These are phyloP conservation scores for Entamoeba dispar DNA, from an alignment of 208 protist species.

Conservation along the genomic window DNA sequence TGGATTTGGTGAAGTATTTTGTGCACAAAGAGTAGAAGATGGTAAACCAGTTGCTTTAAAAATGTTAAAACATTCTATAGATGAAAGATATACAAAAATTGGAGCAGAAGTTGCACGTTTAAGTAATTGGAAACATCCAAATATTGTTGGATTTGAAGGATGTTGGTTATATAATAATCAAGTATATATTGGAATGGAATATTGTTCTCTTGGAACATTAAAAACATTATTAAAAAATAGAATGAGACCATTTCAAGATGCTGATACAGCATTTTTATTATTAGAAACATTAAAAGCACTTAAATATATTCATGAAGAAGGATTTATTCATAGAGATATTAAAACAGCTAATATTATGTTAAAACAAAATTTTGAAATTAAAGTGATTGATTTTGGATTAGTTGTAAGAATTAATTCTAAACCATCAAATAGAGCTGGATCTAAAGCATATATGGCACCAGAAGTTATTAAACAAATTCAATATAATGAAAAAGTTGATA, in stretches of 20 bases:
- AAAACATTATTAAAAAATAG: not conserved
- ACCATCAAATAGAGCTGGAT: not conserved
- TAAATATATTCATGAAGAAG: not conserved
- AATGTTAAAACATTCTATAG: not conserved
- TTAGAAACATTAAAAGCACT: not conserved
- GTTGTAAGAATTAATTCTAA: not conserved
- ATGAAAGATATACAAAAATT: not conserved
- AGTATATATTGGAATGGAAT: not conserved
- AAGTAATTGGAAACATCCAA: not conserved
- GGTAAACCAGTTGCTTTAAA: not conserved
- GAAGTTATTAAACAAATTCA: constrained; percentile 5
- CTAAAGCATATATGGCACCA: constrained; percentile 14
- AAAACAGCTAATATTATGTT: constrained; percentile 36
- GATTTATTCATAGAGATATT: constrained; percentile 24
- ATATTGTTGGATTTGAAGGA: not conserved
- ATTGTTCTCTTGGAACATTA: not conserved
- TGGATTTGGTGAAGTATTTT: not conserved
- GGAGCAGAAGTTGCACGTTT: not conserved
- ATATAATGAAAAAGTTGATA: constrained; percentile 14
- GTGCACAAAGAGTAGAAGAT: not conserved
- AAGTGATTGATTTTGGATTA: constrained; percentile 35
- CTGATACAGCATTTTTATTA: not conserved
- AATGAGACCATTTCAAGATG: not conserved
- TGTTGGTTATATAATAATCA: not conserved
- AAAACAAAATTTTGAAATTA: not conserved